Evolutionary conservation across 768 basidiomycete genomes (phyloP).

Genomic region (Artomyces pyxidatus): DNA sequence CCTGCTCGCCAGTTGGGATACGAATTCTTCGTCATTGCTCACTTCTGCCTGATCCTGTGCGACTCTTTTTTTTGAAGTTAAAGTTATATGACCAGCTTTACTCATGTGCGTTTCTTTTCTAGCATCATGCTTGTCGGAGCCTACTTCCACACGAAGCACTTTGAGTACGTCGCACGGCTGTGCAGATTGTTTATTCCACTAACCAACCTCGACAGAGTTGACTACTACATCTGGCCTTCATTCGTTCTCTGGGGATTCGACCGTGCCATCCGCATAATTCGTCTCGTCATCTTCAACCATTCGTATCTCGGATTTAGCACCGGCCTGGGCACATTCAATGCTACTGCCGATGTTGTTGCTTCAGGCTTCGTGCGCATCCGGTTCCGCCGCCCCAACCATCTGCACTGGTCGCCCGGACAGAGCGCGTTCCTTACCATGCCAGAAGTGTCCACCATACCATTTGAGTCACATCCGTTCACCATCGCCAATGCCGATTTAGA

Average conservation of each 20-base stretch:
- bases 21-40: slow-evolving; percentile 44
- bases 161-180: slow-evolving; percentile 14
- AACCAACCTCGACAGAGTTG: slow-evolving; percentile 18
- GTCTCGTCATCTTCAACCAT: slow-evolving; percentile 37
- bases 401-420: slow-evolving; percentile 50
- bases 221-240: slow-evolving; percentile 38
- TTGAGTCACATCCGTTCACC: slow-evolving; percentile 57
- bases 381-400: slow-evolving; percentile 35
- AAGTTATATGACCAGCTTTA: background rate
- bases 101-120: background rate
- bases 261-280: slow-evolving; percentile 37
- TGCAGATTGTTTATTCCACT: no score
- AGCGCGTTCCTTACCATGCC: slow-evolving; percentile 45
- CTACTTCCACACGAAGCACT: slow-evolving; percentile 22
- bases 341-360: slow-evolving; percentile 34
- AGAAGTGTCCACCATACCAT: slow-evolving; percentile 32
- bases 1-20: slow-evolving; percentile 38
- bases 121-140: slow-evolving; percentile 26
- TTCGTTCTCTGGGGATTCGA: slow-evolving; percentile 51
- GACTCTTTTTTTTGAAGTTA: slow-evolving; percentile 16
- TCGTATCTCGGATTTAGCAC: slow-evolving; percentile 27
- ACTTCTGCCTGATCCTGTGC: slow-evolving; percentile 37
- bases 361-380: slow-evolving; percentile 41
- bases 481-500: slow-evolving; percentile 33
- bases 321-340: slow-evolving; percentile 25